Evolutionary conservation across 441 rosid species (phyloP).

Genomic region (Syzygium syzygioides): DNA sequence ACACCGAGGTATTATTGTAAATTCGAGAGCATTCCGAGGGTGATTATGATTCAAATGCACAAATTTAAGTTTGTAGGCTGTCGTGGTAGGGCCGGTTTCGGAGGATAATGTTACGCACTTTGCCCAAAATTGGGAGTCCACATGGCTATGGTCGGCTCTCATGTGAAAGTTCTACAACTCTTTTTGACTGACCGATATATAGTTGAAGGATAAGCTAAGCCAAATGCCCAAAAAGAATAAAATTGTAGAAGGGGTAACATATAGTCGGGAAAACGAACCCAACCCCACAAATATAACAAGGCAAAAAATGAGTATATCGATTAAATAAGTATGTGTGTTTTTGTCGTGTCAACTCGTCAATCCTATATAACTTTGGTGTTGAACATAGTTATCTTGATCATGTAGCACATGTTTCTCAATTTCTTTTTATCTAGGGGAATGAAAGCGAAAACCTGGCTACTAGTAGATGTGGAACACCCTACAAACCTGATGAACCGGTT

Average conservation of each 20-base stretch:
- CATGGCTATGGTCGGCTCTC: neutral
- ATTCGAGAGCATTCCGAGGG: neutral
- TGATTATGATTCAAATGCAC: neutral
- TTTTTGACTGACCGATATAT: neutral
- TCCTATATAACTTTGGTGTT: neutral
- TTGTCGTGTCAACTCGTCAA: fast-evolving
- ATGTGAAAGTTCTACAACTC: neutral
- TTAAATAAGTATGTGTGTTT: neutral
- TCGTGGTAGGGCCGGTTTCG: neutral
- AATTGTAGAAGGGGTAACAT: too few species aligned
- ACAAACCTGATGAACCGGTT: fast-evolving
- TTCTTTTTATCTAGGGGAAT: neutral
- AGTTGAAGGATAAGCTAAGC: neutral
- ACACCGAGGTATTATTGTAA: fast-evolving
- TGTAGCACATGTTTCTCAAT: neutral
- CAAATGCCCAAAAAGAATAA: too few species aligned
- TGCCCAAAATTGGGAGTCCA: neutral
- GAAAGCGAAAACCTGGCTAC: neutral
- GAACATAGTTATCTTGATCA: neutral
- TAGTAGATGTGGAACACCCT: neutral
- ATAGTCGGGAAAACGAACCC: too few species aligned
- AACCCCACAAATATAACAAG: neutral
- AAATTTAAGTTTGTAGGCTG: neutral
- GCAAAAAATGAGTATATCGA: neutral
- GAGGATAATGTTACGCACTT: neutral